A percentile compares a stretch with the other conserved stretches of the same genome.
Conservation (phyloP, 148 eudicot species). For the Cornus controversa region DNA sequence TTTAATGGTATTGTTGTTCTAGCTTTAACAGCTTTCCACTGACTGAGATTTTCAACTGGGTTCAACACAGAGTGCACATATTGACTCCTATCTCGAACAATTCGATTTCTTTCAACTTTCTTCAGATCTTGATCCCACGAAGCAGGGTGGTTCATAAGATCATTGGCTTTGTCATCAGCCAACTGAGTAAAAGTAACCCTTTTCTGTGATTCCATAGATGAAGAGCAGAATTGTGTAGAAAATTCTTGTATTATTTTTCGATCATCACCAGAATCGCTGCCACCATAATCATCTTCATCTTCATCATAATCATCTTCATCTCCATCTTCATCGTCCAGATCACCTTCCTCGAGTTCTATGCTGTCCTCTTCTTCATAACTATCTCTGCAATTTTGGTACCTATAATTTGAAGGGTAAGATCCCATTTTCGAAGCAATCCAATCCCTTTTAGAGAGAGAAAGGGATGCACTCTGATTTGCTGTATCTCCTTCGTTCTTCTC, state of each 20-base stretch:
- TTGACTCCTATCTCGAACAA: slow-evolving; percentile 32
- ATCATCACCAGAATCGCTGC: slow-evolving; percentile 23
- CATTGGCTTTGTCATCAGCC: background rate
- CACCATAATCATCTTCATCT: slow-evolving; percentile 18
- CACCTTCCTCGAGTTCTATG: slow-evolving; percentile 15
- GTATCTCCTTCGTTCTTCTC: slow-evolving; percentile 14
- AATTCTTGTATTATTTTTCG: slow-evolving; percentile 5
- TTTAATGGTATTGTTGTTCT: slow-evolving; percentile 12
- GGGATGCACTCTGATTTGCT: background rate
- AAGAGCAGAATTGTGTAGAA: slow-evolving; percentile 7
- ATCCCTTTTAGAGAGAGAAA: slow-evolving; percentile 2
- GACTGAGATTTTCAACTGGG: slow-evolving; percentile 67
- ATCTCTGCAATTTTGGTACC: slow-evolving; percentile 34
- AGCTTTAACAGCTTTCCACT: slow-evolving; percentile 65
- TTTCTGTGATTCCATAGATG: background rate
- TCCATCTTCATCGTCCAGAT: slow-evolving; percentile 18
- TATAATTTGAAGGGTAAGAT: slow-evolving; percentile 13
- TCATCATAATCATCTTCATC: slow-evolving; percentile 30
- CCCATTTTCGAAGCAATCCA: background rate
- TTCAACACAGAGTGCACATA: slow-evolving; percentile 55
- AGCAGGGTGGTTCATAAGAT: too few species aligned
- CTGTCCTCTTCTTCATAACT: slow-evolving; percentile 33
- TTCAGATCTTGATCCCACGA: slow-evolving; percentile 20
- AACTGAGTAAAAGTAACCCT: background rate
- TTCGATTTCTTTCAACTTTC: slow-evolving; percentile 9